Conservation (phyloP, 768 basidiomycete genomes). For the Cystofilobasidium macerans region DNA sequence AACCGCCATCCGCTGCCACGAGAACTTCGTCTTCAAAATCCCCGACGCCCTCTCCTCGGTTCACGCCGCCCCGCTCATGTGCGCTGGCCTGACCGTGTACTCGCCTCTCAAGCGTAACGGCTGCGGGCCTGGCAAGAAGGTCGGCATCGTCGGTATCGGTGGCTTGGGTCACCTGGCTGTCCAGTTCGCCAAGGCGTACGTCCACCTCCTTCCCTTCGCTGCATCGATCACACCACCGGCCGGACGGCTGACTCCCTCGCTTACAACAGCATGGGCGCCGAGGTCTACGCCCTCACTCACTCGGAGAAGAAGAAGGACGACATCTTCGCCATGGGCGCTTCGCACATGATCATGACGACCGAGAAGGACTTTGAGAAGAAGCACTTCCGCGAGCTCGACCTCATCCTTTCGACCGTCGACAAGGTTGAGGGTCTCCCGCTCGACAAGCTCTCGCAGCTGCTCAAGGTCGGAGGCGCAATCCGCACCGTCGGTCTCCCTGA, state of each 20-base stretch:
- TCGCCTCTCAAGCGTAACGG: constrained; percentile 51
- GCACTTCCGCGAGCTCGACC: constrained; percentile 22
- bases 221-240: background rate
- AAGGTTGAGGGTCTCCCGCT: constrained; percentile 17
- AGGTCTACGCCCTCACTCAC: constrained; percentile 53
- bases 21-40: constrained; percentile 51
- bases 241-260: background rate
- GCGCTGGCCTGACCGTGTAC: constrained; percentile 55
- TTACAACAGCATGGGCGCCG: constrained; percentile 47
- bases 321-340: constrained; percentile 50
- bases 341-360: constrained; percentile 19
- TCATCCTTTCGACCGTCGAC: constrained; percentile 25
- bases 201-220: background rate
- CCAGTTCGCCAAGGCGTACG: constrained; percentile 41
- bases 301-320: constrained; percentile 48
- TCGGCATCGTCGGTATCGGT: constrained; percentile 58
- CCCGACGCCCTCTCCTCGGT: constrained; percentile 48
- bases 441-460: constrained; percentile 15
- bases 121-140: constrained; percentile 51
- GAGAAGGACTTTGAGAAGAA: constrained; percentile 26
- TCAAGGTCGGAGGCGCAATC: constrained; percentile 16
- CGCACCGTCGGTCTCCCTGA: constrained; percentile 18
- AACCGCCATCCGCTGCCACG: constrained; percentile 41
- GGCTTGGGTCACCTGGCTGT: constrained; percentile 43
- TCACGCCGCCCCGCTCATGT: constrained; percentile 52